A percentile compares a stretch with the other conserved stretches of the same genome.
phyloP scores from a whole-genome alignment of 202 grass and related monocot species.

The Panicum virgatum region DNA sequence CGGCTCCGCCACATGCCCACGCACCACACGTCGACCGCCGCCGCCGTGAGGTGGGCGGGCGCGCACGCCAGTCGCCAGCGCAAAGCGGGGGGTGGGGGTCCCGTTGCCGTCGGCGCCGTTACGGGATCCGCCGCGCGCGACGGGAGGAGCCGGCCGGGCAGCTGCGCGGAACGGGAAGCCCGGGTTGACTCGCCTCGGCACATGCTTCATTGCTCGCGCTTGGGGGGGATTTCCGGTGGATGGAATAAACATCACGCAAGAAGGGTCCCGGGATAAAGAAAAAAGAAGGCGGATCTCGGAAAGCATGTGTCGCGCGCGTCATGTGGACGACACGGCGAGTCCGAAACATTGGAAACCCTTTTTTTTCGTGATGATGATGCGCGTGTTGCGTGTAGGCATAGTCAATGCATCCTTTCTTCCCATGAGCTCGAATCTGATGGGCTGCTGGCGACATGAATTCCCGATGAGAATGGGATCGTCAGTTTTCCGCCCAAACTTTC shows the following conservation, averaged over 20 bases:
- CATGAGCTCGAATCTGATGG: too few species aligned
- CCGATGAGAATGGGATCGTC: not conserved
- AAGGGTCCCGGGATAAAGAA: too few species aligned
- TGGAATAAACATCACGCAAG: too few species aligned
- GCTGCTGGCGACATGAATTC: not conserved
- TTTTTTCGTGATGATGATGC: not conserved
- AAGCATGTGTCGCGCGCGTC: not conserved
- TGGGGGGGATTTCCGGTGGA: too few species aligned
- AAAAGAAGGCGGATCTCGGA: not conserved
- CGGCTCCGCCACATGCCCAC: not conserved
- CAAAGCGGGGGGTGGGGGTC: too few species aligned
- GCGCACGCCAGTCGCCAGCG: not conserved
- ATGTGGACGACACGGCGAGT: not conserved
- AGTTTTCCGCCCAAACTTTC: not conserved
- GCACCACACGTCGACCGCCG: too few species aligned
- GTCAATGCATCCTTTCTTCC: not conserved
- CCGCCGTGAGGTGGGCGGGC: not conserved
- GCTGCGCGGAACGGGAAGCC: not conserved
- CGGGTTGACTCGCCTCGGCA: slow-evolving; percentile 26
- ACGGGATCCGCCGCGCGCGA: not conserved
- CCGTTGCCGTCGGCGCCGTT: slow-evolving; percentile 38
- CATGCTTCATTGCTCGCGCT: too few species aligned
- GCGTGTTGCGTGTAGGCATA: not conserved
- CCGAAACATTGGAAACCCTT: not conserved
- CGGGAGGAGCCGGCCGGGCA: not conserved